A percentile compares a stretch with the other conserved stretches of the same genome.
phyloP scores from a whole-genome alignment of 129 eudicot species.

The Lactuca sativa region DNA sequence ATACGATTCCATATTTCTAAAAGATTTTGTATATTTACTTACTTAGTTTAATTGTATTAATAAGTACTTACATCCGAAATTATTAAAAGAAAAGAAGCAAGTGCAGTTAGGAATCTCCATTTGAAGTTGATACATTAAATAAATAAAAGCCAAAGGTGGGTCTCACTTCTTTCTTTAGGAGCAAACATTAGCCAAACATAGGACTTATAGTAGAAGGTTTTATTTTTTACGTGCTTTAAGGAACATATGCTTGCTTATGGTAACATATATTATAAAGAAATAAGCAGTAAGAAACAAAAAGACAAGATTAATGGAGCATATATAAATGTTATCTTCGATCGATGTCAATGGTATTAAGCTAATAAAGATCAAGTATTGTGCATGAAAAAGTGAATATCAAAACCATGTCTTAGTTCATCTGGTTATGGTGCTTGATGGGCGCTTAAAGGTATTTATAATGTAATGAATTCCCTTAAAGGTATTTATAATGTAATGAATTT shows the following conservation, averaged over 20 bases:
- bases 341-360: not conserved
- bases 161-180: not conserved
- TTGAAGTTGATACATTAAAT: not conserved
- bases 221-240: conserved; percentile 9
- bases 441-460: too few relatives aligned
- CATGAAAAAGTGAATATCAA: not conserved
- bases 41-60: too few relatives aligned
- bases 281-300: not conserved
- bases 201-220: conserved; percentile 16
- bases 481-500: too few relatives aligned
- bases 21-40: not conserved
- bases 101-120: conserved; percentile 13
- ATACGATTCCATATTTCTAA: not conserved
- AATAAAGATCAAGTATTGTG: not conserved
- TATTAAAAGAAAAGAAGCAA: not conserved
- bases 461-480: too few relatives aligned
- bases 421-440: not conserved
- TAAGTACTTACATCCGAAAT: not conserved
- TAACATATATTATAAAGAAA: not conserved
- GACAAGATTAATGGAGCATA: conserved; percentile 3
- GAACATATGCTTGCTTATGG: not conserved
- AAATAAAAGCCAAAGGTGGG: not conserved
- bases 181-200: not conserved
- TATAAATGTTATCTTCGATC: not conserved
- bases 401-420: not conserved